These are phyloP conservation scores for Collybiopsis confluens DNA, from an alignment of 768 basidiomycete species.

Conservation along the genomic window DNA sequence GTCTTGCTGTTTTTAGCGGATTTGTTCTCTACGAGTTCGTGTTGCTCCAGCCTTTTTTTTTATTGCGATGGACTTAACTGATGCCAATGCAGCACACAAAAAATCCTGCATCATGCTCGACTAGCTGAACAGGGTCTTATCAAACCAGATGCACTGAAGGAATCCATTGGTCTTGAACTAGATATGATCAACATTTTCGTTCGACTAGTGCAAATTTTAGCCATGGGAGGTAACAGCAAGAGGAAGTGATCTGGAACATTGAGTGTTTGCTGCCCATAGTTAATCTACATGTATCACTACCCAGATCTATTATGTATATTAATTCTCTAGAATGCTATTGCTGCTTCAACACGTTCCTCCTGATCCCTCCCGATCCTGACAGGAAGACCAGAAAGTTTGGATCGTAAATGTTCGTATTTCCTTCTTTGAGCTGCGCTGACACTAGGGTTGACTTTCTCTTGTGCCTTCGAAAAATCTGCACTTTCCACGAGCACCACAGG, in stretches of 20 bases:
- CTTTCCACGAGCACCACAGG: slow-evolving; percentile 45
- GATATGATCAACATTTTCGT: slow-evolving; percentile 91
- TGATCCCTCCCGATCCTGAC: slow-evolving; percentile 44
- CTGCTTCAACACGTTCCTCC: slow-evolving; percentile 27
- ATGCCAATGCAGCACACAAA: slow-evolving; percentile 60
- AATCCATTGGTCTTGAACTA: slow-evolving; percentile 74
- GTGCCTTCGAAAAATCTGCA: slow-evolving; percentile 69
- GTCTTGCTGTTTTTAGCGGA: slow-evolving; percentile 82
- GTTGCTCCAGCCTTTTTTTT: no score
- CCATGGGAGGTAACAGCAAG: slow-evolving; percentile 60
- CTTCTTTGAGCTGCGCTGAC: slow-evolving; percentile 76
- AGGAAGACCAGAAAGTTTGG: slow-evolving; percentile 69
- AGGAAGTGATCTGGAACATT: slow-evolving; percentile 31
- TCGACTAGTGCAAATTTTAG: slow-evolving; percentile 75
- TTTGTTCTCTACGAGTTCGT: slow-evolving; percentile 89
- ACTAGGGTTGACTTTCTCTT: slow-evolving; percentile 82
- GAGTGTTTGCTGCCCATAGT: neutral
- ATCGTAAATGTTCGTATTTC: slow-evolving; percentile 76
- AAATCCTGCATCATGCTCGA: slow-evolving; percentile 74
- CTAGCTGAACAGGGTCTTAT: slow-evolving; percentile 65
- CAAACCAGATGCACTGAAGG: slow-evolving; percentile 69
- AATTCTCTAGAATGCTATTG: neutral
- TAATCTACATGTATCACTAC: neutral
- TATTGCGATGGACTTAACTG: neutral
- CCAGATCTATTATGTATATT: neutral